Percentiles rank a stretch among this genome's conserved stretches.
These are phyloP conservation scores for Kwoniella sp. DNA, from an alignment of 768 basidiomycete species.

Conservation along the genomic window DNA sequence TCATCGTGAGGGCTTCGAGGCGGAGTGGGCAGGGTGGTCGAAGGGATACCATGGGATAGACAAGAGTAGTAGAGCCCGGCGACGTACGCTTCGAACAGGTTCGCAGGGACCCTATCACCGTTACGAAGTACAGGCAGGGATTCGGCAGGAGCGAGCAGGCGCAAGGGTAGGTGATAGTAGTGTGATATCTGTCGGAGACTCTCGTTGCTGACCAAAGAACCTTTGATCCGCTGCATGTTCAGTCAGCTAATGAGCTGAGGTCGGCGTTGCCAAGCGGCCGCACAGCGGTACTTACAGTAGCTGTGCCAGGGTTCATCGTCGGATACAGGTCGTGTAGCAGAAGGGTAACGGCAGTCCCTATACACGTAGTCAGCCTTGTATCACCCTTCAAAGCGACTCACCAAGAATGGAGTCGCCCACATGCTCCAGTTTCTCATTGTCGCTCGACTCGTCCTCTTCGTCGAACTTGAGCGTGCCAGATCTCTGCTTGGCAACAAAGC, in stretches of 20 bases:
- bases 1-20: background rate
- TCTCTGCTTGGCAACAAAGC: conserved; percentile 9
- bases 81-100: conserved; percentile 41
- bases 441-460: conserved; percentile 9
- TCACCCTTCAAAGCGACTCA: background rate
- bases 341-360: conserved; percentile 14
- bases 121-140: conserved; percentile 4
- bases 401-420: conserved; percentile 25
- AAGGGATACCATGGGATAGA: conserved; percentile 5
- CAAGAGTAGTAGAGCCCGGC: conserved; percentile 36
- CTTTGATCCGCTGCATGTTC: background rate
- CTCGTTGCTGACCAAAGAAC: conserved; percentile 28
- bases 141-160: conserved; percentile 16
- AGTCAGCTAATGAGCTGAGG: background rate
- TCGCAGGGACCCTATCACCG: conserved; percentile 24
- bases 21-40: background rate
- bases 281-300: conserved; percentile 24
- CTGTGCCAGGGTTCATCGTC: conserved; percentile 21
- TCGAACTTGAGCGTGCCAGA: conserved; percentile 11
- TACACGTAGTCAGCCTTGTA: background rate
- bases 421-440: conserved; percentile 40
- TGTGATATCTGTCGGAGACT: conserved; percentile 29
- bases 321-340: conserved; percentile 38
- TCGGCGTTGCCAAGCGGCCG: background rate
- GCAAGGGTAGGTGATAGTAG: conserved; percentile 23